Evolutionary conservation across 305 asterid genomes (phyloP), one percentile per base, ranked within the genome.

Genomic region (Solanum aculeatissimum): DNA sequence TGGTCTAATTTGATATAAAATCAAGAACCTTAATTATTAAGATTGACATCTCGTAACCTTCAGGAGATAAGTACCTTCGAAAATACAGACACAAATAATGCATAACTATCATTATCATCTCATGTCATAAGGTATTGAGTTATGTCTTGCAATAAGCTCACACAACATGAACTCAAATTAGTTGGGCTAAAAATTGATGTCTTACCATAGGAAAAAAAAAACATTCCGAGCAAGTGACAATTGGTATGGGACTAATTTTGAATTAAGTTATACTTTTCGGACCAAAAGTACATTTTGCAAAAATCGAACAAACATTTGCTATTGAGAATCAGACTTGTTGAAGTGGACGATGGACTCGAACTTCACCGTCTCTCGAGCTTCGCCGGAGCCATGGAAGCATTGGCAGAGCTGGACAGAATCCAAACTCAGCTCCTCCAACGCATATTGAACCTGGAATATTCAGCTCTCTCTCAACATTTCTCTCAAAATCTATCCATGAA

Each of bases 391-490:
- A 89, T 88, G 97, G 93, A 86, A 86, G 89, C 88, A 54, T 81
- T 93, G 87, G 91, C 89, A 87, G 90, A 91, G 89, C 89, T 96
- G 0, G 95, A 93, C 91, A 86, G 87, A 84, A 32, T 89, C 88
- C 97, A 93, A 86, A 91, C 89, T 83, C 91, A 81, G 84, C 92
- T 93, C 88, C 98, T 95, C 84, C 83, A 84, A 57, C 95, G 97
- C 83, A 86, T 94, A 80, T 83, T 90, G 49, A 86, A 89, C 84
- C 93, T 96, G n/a, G 98, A 96, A 86, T 89, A 80, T 72, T 87
- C 90, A 83, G 77, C 38, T 38, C 70, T 85, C 42, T 89, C 91
- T 80, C 88, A 79, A 75, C 81, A 81, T 55, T 35, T 5, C 40
- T 35, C 40, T 35, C 7, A 35, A 35, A 35, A 35, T 7, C 6